Conservation (phyloP, 164 flowering plant species). For the Macadamia tetraphylla region DNA sequence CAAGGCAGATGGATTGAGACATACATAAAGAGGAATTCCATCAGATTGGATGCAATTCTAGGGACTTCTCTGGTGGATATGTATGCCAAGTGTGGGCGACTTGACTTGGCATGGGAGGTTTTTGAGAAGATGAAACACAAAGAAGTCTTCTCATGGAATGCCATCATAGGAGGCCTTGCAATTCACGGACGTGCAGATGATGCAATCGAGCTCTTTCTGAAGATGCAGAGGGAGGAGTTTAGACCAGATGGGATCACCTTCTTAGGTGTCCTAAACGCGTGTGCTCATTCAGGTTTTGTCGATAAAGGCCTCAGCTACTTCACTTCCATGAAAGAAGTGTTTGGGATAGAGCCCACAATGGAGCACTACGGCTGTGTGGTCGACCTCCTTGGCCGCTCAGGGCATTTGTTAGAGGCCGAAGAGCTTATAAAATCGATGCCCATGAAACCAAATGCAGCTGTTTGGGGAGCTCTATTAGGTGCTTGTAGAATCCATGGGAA, state of each 20-base stretch:
- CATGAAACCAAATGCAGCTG: slow-evolving; percentile 31
- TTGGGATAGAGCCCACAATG: slow-evolving; percentile 25
- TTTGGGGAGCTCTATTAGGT: slow-evolving; percentile 42
- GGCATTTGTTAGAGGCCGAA: slow-evolving; percentile 30
- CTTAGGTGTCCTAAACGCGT: slow-evolving; percentile 31
- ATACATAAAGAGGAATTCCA: slow-evolving; percentile 22
- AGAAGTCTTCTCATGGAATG: slow-evolving; percentile 40
- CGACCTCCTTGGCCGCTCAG: slow-evolving; percentile 43
- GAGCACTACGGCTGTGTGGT: slow-evolving; percentile 44
- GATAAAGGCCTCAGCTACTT: slow-evolving; percentile 28
- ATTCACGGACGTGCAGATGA: slow-evolving; percentile 35
- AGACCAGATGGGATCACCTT: slow-evolving; percentile 37
- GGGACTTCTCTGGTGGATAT: slow-evolving; percentile 39
- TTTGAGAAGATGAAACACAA: slow-evolving; percentile 29
- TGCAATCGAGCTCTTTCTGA: slow-evolving; percentile 25
- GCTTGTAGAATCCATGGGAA: slow-evolving; percentile 39
- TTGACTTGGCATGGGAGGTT: slow-evolving; percentile 36
- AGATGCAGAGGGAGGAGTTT: slow-evolving; percentile 20
- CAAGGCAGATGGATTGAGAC: slow-evolving; percentile 42
- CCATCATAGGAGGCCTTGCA: slow-evolving; percentile 41
- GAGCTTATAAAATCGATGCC: slow-evolving; percentile 31
- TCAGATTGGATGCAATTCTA: slow-evolving; percentile 21
- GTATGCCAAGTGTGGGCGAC: slow-evolving; percentile 40
- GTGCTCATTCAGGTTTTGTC: slow-evolving; percentile 41
- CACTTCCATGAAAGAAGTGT: slow-evolving; percentile 20